phyloP scores from a whole-genome alignment of 1,284 basidiomycete genomes.

The Exobasidium cylindrosporum region DNA sequence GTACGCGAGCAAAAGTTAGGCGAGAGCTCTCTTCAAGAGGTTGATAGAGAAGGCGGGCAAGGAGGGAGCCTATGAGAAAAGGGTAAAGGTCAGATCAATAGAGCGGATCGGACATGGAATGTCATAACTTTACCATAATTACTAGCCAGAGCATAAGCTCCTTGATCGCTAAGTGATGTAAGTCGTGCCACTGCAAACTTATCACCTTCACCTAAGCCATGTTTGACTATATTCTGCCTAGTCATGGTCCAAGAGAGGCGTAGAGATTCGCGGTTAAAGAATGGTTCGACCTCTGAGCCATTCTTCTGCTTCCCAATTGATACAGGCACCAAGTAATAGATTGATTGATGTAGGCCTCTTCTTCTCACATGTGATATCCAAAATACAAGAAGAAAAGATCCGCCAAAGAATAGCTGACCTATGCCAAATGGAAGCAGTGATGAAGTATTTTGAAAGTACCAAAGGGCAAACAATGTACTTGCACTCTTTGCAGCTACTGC shows the following conservation, averaged over 20 bases:
- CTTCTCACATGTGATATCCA: not conserved
- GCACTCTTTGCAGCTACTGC: constrained; percentile 39
- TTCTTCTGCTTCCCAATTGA: not conserved
- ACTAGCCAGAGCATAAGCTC: constrained; percentile 51
- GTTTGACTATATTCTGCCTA: constrained; percentile 82
- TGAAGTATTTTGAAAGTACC: not conserved
- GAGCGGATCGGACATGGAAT: not conserved
- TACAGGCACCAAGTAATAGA: constrained; percentile 4
- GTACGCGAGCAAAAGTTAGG: constrained; percentile 25
- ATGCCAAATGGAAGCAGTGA: constrained; percentile 45
- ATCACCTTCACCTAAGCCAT: constrained; percentile 91
- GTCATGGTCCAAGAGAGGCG: constrained; percentile 73
- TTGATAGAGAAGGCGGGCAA: constrained; percentile 50
- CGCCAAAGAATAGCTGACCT: constrained; percentile 40
- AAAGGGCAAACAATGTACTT: constrained; percentile 9
- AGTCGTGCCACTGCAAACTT: constrained; percentile 62
- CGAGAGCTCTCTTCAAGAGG: constrained; percentile 49
- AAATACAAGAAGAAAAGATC: constrained; percentile 24
- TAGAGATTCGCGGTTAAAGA: constrained; percentile 19
- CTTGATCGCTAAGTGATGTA: constrained; percentile 46
- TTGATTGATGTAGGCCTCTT: not conserved
- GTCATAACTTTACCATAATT: constrained; percentile 38
- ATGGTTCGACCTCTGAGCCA: not conserved
- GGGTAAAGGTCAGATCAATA: not conserved
- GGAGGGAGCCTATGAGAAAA: constrained; percentile 27